Conservation (phyloP, 352 stramenopile species). For the Pythium aquatile region DNA sequence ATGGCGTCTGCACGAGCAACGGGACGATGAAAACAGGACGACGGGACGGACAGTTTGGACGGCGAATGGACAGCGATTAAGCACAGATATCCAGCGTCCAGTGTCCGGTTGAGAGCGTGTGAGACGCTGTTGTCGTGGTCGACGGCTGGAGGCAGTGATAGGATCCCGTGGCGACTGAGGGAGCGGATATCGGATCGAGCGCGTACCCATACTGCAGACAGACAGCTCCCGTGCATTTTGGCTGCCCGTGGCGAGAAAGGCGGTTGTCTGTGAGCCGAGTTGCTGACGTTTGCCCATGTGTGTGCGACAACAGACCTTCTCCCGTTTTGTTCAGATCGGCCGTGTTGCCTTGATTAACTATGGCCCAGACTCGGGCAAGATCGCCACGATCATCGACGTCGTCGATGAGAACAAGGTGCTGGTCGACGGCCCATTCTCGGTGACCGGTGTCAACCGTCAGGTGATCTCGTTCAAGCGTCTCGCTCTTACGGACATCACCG, state of each 20-base stretch:
- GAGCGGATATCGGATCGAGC: background rate
- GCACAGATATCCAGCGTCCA: too few relatives aligned
- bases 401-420: conserved; percentile 99
- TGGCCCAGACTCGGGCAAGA: conserved; percentile 96
- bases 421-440: conserved; percentile 94
- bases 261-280: background rate
- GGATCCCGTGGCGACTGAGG: background rate
- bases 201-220: background rate
- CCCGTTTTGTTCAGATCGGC: conserved; percentile 99
- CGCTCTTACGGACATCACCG: conserved; percentile 96
- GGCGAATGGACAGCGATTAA: background rate
- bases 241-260: background rate
- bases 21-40: background rate
- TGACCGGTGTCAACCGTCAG: conserved; percentile 97
- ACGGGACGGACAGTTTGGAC: background rate
- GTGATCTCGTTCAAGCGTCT: conserved; percentile 98
- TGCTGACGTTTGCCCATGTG: background rate
- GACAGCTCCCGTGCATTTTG: background rate
- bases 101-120: too few relatives aligned
- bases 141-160: background rate
- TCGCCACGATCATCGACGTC: conserved; percentile 99
- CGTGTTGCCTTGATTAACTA: conserved; percentile 99
- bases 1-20: background rate
- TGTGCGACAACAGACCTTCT: conserved; percentile 89
- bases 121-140: background rate